Evolutionary conservation across 1,284 basidiomycete species (phyloP).

Genomic region (Leccinum fallax): DNA sequence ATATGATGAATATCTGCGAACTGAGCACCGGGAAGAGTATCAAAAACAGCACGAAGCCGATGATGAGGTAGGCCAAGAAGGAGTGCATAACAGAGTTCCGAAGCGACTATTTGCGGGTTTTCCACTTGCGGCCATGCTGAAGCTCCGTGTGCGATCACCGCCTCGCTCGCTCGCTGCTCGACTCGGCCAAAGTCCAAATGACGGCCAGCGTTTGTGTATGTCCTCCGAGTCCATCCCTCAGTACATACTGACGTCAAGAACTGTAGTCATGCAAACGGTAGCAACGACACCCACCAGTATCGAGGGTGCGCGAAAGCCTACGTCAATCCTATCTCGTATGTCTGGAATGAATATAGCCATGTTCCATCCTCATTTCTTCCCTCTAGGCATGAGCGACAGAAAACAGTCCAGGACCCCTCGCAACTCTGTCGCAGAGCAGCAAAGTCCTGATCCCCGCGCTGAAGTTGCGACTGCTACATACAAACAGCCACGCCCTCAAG

Average conservation of each 20-base stretch:
- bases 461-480: neutral
- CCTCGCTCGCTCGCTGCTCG: constrained; percentile 13
- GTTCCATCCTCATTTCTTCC: neutral
- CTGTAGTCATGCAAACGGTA: constrained; percentile 8
- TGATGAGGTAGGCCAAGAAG: constrained; percentile 61
- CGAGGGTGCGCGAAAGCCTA: neutral
- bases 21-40: constrained; percentile 90
- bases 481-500: constrained; percentile 2
- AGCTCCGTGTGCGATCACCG: constrained; percentile 8
- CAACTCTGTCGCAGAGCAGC: constrained; percentile 2
- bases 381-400: constrained; percentile 23
- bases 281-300: neutral
- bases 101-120: constrained; percentile 6
- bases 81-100: constrained; percentile 42
- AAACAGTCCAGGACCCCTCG: constrained; percentile 6
- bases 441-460: neutral
- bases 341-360: neutral
- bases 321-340: constrained; percentile 29
- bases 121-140: constrained; percentile 20
- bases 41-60: constrained; percentile 71
- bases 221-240: neutral
- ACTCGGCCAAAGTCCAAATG: constrained; percentile 2
- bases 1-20: constrained; percentile 87
- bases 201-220: neutral
- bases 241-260: constrained; percentile 12